Base-by-base conservation (phyloP, 2,329 filamentous ascomycete species). In the Sporothrix mexicana region DNA sequence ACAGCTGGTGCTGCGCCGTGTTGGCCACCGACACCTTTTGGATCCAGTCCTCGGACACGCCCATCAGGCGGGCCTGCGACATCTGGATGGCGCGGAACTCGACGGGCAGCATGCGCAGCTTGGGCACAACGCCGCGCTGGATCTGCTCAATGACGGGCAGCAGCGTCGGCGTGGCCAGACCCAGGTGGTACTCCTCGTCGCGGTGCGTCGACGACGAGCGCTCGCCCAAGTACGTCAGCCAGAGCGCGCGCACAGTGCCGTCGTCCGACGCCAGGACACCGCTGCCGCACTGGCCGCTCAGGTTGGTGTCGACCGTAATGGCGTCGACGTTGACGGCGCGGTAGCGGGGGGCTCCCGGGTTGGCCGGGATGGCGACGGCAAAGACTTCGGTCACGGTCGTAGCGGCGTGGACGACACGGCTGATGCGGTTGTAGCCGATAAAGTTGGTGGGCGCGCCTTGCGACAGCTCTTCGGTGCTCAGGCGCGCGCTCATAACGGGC, bases 351-450 rank as follows among this genome's bases (percentile, higher is more conserved):
- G 96, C 95, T 1, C 94, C 90, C 0, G 93, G 92, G 82, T 97
- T 98, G 36, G 96, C 94, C 0, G 96, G 97, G 74, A 99, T 98
- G 0, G 95, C 94, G 2, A 98, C 96, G 1, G 96, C 96, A 12
- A 95, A 98, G 78, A 99, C 97, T 80, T 99, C 96, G 0, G 97
- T 99, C 15, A 99, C 94, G 0, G 92, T 94, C 0, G 96, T 98
- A 77, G 97, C 94, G 5, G 94, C 93, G 77, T 98, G 93, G 3
- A 98, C 95, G 55, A 98, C 93, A 49, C 95, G 90, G 74, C 95
- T 92, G 76, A 98, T 98, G 76, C 97, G 91, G 80, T 99, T 99
- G 84, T 97, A 97, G n/a, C 96, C 97, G 75, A 99, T 92, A 82
- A 99, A 99, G 77, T 97, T 95, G 0, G 95, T 98, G 73, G 95